Evolutionary conservation across 2,329 filamentous ascomycete species (phyloP), one percentile per base, ranked within the genome.

Genomic region (Stachybotrys chartarum): DNA sequence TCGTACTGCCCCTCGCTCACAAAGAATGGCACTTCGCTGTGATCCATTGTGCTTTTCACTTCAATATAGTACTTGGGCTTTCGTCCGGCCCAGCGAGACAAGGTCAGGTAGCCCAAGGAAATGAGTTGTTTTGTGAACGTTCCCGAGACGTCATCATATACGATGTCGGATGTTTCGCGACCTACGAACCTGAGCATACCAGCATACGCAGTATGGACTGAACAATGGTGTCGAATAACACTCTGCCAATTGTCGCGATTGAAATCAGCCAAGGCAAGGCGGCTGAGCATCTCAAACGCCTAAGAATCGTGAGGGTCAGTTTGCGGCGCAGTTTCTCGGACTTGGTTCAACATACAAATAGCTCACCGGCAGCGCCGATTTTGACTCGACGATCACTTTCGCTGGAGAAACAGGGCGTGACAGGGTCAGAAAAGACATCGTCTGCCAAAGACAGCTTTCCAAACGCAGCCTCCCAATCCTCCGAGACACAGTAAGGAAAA

Each of bases 31-130:
- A 69, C 72, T 2, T 68, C 62, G 48, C 66, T 71, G 1, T 58
- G 51, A 1, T 63, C 62, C 0, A 71, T 73, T 0, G 78, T 80
- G 1, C 76, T 70, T 60, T 81, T 82, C 42, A 82, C 78, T 55
- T 82, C 79, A 3, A 82, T 72, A 24, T 71, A 74, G 58, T 78
- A 81, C 35, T 67, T 59, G 1, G 71, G 75, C 4, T 51, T 59
- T 52, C 55, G 57, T 11, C 49, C 60, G 11, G 45, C 31, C 68
- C 70, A 75, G 0, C 44, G n/a, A 1, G 58, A 56, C 24, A 48
- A 31, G 7, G 59, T 56, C 0, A 74, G 60, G 53, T 75, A 69
- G 2, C 70, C 68, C n/a, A 63, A 63, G 7, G 66, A 59, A 3
- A 73, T 62, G 3, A 78, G 56, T 5, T 69, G 42, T 1, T 54